Evolutionary conservation across 805 yeast species (phyloP).

Genomic region (Phaffomyces antillensis): DNA sequence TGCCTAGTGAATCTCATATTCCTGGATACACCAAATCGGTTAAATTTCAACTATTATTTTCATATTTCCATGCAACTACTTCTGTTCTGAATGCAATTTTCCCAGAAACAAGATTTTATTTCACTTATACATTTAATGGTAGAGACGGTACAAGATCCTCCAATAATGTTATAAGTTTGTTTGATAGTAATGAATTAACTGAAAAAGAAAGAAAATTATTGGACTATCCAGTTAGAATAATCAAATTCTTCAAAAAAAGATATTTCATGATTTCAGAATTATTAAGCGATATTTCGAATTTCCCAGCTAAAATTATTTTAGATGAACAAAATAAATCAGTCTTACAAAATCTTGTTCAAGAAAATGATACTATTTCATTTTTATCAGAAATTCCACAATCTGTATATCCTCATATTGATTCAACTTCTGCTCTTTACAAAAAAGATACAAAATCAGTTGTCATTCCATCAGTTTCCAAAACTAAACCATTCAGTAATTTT

Average conservation of each 20-base stretch:
- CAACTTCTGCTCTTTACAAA: slow-evolving; percentile 16
- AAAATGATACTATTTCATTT: slow-evolving; percentile 23
- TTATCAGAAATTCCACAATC: slow-evolving; percentile 14
- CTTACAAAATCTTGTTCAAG: slow-evolving; percentile 19
- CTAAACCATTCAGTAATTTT: slow-evolving; percentile 16
- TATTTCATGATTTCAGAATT: slow-evolving; percentile 13
- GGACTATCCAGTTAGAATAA: slow-evolving; percentile 23
- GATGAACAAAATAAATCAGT: slow-evolving; percentile 22
- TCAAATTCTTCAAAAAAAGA: slow-evolving; percentile 25
- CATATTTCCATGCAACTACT: slow-evolving; percentile 28
- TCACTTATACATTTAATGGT: slow-evolving; percentile 28
- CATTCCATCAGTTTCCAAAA: slow-evolving; percentile 20
- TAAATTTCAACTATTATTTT: slow-evolving; percentile 21
- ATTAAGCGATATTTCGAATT: slow-evolving; percentile 16
- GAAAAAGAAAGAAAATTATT: slow-evolving; percentile 12
- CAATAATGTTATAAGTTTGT: slow-evolving; percentile 8
- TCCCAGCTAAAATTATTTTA: slow-evolving; percentile 23
- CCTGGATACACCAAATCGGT: slow-evolving; percentile 2
- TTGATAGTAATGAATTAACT: slow-evolving; percentile 4
- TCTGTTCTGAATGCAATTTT: slow-evolving; percentile 28
- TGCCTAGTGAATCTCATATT: slow-evolving; percentile 15
- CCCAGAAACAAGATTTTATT: slow-evolving; percentile 30
- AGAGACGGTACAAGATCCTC: slow-evolving; percentile 27
- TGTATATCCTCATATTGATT: slow-evolving; percentile 21
- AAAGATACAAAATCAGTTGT: slow-evolving; percentile 19